Conservation (phyloP, 495 filamentous ascomycete genomes). For the Viridothelium virens region DNA sequence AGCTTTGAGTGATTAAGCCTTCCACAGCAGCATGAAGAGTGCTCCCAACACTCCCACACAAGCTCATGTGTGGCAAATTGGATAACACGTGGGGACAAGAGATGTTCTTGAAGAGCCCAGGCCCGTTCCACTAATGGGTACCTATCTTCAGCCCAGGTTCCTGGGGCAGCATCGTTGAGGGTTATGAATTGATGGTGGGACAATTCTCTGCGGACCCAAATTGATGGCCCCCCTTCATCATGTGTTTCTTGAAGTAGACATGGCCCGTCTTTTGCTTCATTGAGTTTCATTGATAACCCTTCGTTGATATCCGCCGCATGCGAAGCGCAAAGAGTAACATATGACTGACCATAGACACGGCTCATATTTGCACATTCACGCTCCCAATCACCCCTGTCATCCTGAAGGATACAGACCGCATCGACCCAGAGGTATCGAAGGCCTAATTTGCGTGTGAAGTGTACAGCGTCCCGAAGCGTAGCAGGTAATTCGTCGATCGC, state of each 20-base stretch:
- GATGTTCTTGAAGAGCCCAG: conserved; percentile 29
- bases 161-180: not conserved
- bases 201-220: not conserved
- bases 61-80: conserved; percentile 24
- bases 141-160: conserved; percentile 16
- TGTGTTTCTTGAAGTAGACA: not conserved
- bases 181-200: not conserved
- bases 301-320: not conserved
- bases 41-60: conserved; percentile 23
- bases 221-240: not conserved
- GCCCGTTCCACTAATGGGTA: conserved; percentile 22
- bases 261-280: not conserved
- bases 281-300: not conserved
- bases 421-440: conserved; percentile 42
- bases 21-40: conserved; percentile 13
- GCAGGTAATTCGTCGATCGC: conserved; percentile 13
- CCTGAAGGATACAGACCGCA: conserved; percentile 41
- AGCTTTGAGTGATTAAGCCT: conserved; percentile 16
- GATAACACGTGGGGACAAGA: conserved; percentile 23
- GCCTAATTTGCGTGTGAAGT: conserved; percentile 28
- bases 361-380: conserved; percentile 37
- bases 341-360: conserved; percentile 36
- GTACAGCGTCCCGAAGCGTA: conserved; percentile 33
- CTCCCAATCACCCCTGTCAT: conserved; percentile 36
- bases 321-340: conserved; percentile 33